Evolutionary conservation across 2,329 filamentous ascomycete genomes (phyloP).

Genomic region (Raffaelea ambrosiae): DNA sequence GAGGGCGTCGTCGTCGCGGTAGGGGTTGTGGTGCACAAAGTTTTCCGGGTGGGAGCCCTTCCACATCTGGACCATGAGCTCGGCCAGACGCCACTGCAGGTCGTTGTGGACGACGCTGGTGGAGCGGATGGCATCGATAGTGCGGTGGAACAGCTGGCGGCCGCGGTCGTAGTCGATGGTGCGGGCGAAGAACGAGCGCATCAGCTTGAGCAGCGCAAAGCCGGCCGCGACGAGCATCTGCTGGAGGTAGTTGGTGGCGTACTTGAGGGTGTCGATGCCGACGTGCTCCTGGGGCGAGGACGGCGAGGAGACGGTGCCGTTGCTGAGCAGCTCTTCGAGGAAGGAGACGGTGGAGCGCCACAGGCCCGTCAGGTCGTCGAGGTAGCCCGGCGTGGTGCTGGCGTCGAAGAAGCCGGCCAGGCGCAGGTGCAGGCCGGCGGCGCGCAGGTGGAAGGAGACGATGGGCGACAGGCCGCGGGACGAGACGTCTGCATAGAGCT

Average conservation of each 20-base stretch:
- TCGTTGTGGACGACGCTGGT: slow-evolving; percentile 73
- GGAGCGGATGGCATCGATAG: slow-evolving; percentile 60
- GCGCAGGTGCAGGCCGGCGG: slow-evolving; percentile 66
- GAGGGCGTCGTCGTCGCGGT: slow-evolving; percentile 40
- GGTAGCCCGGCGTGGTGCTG: slow-evolving; percentile 60
- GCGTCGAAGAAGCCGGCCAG: slow-evolving; percentile 77
- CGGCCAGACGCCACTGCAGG: slow-evolving; percentile 68
- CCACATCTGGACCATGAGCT: slow-evolving; percentile 85
- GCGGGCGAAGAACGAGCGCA: slow-evolving; percentile 66
- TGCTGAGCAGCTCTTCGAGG: slow-evolving; percentile 54
- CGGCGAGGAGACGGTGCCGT: slow-evolving; percentile 32
- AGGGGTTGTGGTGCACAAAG: slow-evolving; percentile 29
- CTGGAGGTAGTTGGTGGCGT: slow-evolving; percentile 68
- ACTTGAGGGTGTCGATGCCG: slow-evolving; percentile 49
- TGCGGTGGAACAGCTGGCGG: slow-evolving; percentile 60
- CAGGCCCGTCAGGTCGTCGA: slow-evolving; percentile 65
- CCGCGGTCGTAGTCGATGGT: slow-evolving; percentile 63
- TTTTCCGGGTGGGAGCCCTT: slow-evolving; percentile 55
- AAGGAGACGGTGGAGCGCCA: slow-evolving; percentile 66
- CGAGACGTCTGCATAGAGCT: slow-evolving; percentile 52
- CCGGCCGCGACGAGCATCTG: slow-evolving; percentile 80
- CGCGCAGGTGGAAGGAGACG: slow-evolving; percentile 59
- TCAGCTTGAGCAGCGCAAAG: slow-evolving; percentile 69
- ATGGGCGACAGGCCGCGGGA: slow-evolving; percentile 50
- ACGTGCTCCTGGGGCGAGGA: slow-evolving; percentile 35